These are phyloP conservation scores for Candida andamanensis DNA, from an alignment of 805 yeast genomes.

Conservation along the genomic window DNA sequence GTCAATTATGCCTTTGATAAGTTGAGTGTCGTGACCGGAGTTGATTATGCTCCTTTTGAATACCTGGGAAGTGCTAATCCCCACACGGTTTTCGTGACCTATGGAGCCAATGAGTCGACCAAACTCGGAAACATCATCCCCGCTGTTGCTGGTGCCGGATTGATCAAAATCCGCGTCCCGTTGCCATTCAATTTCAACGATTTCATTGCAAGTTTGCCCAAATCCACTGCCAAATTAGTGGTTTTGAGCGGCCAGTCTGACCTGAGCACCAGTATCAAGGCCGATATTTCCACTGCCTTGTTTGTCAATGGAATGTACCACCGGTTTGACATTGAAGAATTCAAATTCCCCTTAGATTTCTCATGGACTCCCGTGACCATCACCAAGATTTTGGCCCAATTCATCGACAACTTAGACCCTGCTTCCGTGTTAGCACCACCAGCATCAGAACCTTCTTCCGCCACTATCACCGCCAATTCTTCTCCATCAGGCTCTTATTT, in stretches of 20 bases:
- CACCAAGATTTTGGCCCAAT: constrained; percentile 44
- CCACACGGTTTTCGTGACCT: constrained; percentile 72
- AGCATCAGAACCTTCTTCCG: constrained; percentile 11
- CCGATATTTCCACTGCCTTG: constrained; percentile 70
- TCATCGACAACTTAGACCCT: constrained; percentile 24
- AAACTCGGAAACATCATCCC: constrained; percentile 44
- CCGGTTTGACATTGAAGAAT: constrained; percentile 43
- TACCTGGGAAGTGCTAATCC: constrained; percentile 62
- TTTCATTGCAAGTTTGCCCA: constrained; percentile 58
- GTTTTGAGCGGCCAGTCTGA: constrained; percentile 40
- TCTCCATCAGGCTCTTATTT: constrained; percentile 44
- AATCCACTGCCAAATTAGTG: constrained; percentile 52
- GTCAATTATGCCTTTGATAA: constrained; percentile 43
- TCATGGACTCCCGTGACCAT: constrained; percentile 54
- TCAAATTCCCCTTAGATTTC: constrained; percentile 46
- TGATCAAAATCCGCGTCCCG: constrained; percentile 70
- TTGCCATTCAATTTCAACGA: constrained; percentile 67
- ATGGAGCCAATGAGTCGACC: constrained; percentile 66
- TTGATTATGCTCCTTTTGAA: constrained; percentile 58
- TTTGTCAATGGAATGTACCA: constrained; percentile 45
- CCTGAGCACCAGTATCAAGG: constrained; percentile 45
- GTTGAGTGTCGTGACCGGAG: constrained; percentile 52
- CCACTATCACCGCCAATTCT: constrained; percentile 29
- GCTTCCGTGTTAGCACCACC: constrained; percentile 10
- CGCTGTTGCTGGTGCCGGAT: constrained; percentile 46